These are phyloP conservation scores for Serendipita vermifera DNA, from an alignment of 768 basidiomycete genomes.

Conservation along the genomic window DNA sequence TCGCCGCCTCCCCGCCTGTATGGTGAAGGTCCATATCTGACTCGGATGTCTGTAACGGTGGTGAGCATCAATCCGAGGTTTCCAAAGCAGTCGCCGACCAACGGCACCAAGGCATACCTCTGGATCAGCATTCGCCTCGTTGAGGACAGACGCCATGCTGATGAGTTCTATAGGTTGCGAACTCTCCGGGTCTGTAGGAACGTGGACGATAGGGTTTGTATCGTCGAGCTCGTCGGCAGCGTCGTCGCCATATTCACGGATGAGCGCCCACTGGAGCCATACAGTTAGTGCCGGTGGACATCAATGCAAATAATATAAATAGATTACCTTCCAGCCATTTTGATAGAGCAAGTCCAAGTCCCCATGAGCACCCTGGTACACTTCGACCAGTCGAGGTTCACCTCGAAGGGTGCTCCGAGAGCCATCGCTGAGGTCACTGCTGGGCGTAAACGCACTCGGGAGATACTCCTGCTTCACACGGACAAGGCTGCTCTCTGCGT, in stretches of 20 bases:
- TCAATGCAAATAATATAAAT: too few species aligned
- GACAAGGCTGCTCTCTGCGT: not conserved
- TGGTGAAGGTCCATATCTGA: too few species aligned
- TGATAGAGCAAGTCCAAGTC: not conserved
- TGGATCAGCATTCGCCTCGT: not conserved
- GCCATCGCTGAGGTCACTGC: slow-evolving; percentile 17
- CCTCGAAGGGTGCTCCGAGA: not conserved
- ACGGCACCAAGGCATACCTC: too few species aligned
- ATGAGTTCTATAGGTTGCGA: not conserved
- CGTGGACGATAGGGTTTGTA: not conserved
- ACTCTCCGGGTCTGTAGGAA: not conserved
- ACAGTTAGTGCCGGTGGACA: too few species aligned
- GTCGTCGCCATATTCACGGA: not conserved
- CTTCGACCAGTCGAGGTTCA: not conserved
- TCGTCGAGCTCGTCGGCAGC: too few species aligned
- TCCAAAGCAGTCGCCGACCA: too few species aligned
- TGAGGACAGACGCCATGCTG: not conserved
- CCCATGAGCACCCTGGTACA: not conserved
- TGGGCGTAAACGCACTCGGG: slow-evolving; percentile 47
- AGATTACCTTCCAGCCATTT: slow-evolving; percentile 9
- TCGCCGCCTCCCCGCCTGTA: not conserved
- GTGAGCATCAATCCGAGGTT: too few species aligned
- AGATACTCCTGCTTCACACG: slow-evolving; percentile 43
- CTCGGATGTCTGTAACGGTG: too few species aligned
- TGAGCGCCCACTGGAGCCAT: slow-evolving; percentile 4